Conservation (phyloP, 148 eudicot species). For the Silene conica region DNA sequence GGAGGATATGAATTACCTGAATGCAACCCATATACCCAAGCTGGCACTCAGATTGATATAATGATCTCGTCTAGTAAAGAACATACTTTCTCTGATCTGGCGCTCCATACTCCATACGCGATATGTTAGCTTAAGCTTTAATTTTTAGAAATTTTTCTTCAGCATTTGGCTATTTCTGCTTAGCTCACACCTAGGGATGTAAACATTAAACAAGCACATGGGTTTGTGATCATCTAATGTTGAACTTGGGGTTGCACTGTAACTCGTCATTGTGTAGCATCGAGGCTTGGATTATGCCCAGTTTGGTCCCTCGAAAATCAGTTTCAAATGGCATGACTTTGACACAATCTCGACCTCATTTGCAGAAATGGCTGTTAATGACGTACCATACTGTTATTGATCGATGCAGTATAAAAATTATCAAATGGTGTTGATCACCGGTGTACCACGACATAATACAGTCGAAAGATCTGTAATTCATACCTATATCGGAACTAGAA, state of each 20-base stretch:
- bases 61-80: constrained; percentile 1
- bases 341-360: neutral
- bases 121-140: neutral
- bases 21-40: constrained; percentile 6
- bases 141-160: neutral
- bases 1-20: constrained; percentile 9
- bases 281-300: no score
- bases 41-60: no score
- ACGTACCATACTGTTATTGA: neutral
- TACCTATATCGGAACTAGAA: neutral
- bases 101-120: neutral
- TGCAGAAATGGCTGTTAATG: neutral
- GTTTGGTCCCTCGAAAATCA: no score
- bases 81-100: neutral
- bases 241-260: no score
- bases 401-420: neutral
- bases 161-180: neutral
- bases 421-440: neutral
- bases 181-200: no score
- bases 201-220: no score
- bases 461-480: neutral
- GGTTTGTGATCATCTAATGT: no score
- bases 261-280: no score
- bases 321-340: neutral
- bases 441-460: no score